Evolutionary conservation across 345 rosid species (phyloP), one percentile per base, ranked within the genome.

Genomic region (Melaleuca quinquenervia): DNA sequence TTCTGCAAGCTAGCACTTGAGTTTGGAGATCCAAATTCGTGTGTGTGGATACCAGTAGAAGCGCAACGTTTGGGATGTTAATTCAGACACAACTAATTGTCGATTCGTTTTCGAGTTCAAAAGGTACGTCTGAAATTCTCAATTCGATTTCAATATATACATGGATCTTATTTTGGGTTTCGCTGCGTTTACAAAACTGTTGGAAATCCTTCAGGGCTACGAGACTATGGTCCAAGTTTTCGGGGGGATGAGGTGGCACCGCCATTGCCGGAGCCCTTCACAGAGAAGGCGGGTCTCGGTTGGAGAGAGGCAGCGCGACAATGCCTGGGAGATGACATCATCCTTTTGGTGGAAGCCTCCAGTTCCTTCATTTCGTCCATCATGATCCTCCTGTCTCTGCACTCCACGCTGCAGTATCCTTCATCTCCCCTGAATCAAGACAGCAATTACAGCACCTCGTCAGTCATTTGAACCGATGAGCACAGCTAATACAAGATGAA

Each of bases 371-470:
- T 70, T 41, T 95, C 96, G 88, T 96, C 97, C 90, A 92, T 82
- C 36, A 84, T 49, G 12, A 96, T 93, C 85, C 94, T 98, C 86
- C 94, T 90, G 76, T 90, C 85, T 62, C 99, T 90, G 92, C 99
- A 96, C 87, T 93, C 92, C 75, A 82, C 87, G 85, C 97, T 95
- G 87, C 98, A 96, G 85, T 92, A 96, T 8, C 97, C 99, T 89
- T 89, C 88, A 84, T 96, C 98, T 80, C 98, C 97, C 88, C 97
- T 96, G 80, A 0, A 70, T 70, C 48, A 41, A 82, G 36, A 26
- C 36, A 45, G 32, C 20, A 0, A 36, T 29, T 5, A 44, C 20
- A 0, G 16, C n/a, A 36, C 51, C 16, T 21, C 58, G 11, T 85
- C 32, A 62, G 86, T 74, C 49, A 16, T 52, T 76, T 26, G 48